A percentile compares a stretch with the other conserved stretches of the same genome.
Evolutionary conservation across 164 flowering plant genomes (phyloP).

Genomic region (Berberis vulgaris): DNA sequence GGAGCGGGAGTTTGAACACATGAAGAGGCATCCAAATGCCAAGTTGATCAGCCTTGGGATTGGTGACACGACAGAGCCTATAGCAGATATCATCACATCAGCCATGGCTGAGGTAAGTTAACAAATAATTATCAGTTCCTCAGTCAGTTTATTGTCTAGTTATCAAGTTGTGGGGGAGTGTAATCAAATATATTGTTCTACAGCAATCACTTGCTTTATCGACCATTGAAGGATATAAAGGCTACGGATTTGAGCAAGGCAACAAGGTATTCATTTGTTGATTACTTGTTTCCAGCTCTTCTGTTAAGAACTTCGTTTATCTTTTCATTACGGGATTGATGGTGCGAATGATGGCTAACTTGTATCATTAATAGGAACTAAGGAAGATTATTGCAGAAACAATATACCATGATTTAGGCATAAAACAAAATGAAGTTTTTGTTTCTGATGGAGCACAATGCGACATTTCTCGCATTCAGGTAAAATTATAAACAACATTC

Average conservation of each 20-base stretch:
- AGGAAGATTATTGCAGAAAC: slow-evolving; percentile 53
- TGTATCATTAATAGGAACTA: slow-evolving; percentile 35
- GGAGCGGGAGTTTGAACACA: slow-evolving; percentile 28
- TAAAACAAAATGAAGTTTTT: slow-evolving; percentile 58
- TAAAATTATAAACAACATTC: slow-evolving; percentile 9
- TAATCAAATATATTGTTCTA: slow-evolving; percentile 7
- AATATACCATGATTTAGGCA: slow-evolving; percentile 31
- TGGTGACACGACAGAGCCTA: slow-evolving; percentile 60
- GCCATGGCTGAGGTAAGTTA: slow-evolving; percentile 50
- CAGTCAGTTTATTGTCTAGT: background rate
- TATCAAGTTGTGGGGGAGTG: background rate
- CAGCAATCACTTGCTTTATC: slow-evolving; percentile 56
- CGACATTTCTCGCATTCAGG: slow-evolving; percentile 90
- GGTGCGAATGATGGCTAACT: background rate
- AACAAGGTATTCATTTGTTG: slow-evolving; percentile 36
- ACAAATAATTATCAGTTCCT: background rate
- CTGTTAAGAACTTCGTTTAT: background rate
- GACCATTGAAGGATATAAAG: slow-evolving; percentile 57
- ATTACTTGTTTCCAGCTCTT: background rate
- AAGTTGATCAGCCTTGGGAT: slow-evolving; percentile 54
- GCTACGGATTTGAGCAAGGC: slow-evolving; percentile 93
- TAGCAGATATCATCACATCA: slow-evolving; percentile 41
- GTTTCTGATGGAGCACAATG: slow-evolving; percentile 91
- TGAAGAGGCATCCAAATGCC: slow-evolving; percentile 46
- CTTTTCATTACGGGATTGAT: background rate